Evolutionary conservation across 2,329 filamentous ascomycete genomes (phyloP), one percentile per base, ranked within the genome.

Genomic region (Bipolaris cookei): DNA sequence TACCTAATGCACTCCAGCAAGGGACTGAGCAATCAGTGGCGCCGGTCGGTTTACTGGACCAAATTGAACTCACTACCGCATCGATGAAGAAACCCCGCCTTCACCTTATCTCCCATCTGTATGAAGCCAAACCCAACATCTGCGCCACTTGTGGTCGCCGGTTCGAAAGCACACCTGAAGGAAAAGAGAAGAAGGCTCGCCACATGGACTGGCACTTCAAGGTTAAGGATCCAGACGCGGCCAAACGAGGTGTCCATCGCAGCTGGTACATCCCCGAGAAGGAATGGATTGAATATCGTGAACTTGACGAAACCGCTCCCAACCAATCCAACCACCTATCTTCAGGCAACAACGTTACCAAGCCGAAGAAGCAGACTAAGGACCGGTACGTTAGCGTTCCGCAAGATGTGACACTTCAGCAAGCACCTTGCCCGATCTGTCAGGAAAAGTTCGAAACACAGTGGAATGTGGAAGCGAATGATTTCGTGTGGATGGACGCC

Each of bases 151-250:
- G 95, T 73, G 95, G 94, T 21, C 86, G 93, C 58, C 88, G 95
- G 2, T 99, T 99, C 76, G 84, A 84, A 51, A 85, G 86, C 4
- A 90, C 91, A 46, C 86, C 88, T 11, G 87, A 90, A 63, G 94
- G 94, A 11, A 90, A 87, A 68, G 88, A 89, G 72, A 90, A 90
- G 80, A 98, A 98, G 80, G 91, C 89, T 21, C 87, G 89, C 3
- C 95, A 99, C 74, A 88, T 99, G 82, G 95, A 99, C 77, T 99
- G 95, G 95, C 95, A 99, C 77, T 99, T 99, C 79, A 88, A 90
- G 54, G 93, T 94, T 21, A 94, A 97, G 71, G 91, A 96, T 78
- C 88, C 88, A 2, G 94, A 98, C 66, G 89, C 90, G 13, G 88
- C 91, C 70, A 94, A 91, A 74, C 86, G 91, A 59, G 92, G 91